Conservation (phyloP, 371 early-diverging fungal species). For the Basidiobolus meristosporus region DNA sequence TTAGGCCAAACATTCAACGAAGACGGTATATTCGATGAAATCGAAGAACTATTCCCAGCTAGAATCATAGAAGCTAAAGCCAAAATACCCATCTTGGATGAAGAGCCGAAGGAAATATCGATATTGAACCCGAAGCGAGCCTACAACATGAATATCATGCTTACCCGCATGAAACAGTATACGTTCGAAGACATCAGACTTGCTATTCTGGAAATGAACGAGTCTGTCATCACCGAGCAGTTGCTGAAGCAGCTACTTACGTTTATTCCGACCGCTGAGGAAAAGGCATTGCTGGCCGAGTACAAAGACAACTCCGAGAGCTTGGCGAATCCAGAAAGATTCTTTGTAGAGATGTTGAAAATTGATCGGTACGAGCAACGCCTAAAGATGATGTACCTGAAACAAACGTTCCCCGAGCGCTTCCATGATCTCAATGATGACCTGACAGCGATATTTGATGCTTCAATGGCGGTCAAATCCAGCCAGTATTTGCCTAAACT, state of each 20-base stretch:
- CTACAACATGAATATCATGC: slow-evolving; percentile 58
- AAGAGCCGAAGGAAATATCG: slow-evolving; percentile 16
- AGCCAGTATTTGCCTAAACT: slow-evolving; percentile 24
- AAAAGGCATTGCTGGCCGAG: too few relatives aligned
- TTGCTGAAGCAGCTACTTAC: slow-evolving; percentile 39
- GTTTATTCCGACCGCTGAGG: slow-evolving; percentile 51
- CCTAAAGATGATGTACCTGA: slow-evolving; percentile 53
- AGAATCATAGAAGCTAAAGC: slow-evolving; percentile 21
- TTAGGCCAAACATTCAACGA: slow-evolving; percentile 9
- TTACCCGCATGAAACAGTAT: slow-evolving; percentile 42
- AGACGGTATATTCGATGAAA: slow-evolving; percentile 38
- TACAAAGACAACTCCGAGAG: too few relatives aligned
- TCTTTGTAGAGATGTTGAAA: slow-evolving; percentile 46
- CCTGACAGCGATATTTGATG: slow-evolving; percentile 24
- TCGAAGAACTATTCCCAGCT: slow-evolving; percentile 59
- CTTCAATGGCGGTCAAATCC: slow-evolving; percentile 26
- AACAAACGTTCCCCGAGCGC: slow-evolving; percentile 54
- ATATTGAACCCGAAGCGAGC: slow-evolving; percentile 57
- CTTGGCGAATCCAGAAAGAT: too few relatives aligned
- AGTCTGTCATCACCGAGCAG: slow-evolving; percentile 35
- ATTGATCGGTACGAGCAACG: slow-evolving; percentile 65
- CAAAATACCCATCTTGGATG: too few relatives aligned
- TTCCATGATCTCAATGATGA: slow-evolving; percentile 45
- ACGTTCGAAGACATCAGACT: slow-evolving; percentile 29
- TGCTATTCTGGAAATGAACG: slow-evolving; percentile 39